Evolutionary conservation across 768 basidiomycete species (phyloP).

Genomic region (Tulasnella sp.): DNA sequence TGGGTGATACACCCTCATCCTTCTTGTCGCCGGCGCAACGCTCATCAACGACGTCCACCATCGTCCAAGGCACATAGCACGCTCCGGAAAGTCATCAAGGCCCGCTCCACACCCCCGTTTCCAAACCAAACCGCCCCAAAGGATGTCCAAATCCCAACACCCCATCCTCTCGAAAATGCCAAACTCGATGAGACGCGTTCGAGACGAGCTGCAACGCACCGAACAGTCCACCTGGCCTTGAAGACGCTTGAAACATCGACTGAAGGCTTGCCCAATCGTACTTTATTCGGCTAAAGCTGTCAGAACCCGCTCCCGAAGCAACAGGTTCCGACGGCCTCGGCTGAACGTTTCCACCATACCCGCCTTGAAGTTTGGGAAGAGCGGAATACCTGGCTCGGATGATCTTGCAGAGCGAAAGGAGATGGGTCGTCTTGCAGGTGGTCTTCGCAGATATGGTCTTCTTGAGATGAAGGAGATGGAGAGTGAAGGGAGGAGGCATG

Average conservation of each 20-base stretch:
- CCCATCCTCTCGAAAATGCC: slow-evolving; percentile 4
- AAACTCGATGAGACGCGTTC: not conserved
- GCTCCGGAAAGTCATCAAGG: not conserved
- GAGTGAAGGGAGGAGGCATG: slow-evolving; percentile 1
- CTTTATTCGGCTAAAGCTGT: slow-evolving; percentile 12
- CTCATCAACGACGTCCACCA: slow-evolving; percentile 8
- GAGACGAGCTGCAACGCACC: slow-evolving; percentile 10
- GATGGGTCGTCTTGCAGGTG: not conserved
- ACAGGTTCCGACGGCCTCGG: not conserved
- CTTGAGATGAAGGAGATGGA: slow-evolving; percentile 15
- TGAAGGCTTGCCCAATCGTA: slow-evolving; percentile 2
- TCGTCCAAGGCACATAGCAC: not conserved
- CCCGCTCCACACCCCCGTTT: not conserved
- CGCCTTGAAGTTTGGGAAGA: not conserved
- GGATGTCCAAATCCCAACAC: not conserved
- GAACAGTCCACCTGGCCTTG: not conserved
- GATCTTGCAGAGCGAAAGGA: not conserved
- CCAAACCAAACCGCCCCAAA: not conserved
- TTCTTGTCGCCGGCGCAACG: not conserved
- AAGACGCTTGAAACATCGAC: slow-evolving; percentile 2
- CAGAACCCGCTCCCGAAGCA: slow-evolving; percentile 4
- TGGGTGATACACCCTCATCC: not conserved
- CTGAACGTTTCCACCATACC: slow-evolving; percentile 16
- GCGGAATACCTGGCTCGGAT: not conserved
- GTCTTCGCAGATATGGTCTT: slow-evolving; percentile 8